A percentile compares a stretch with the other conserved stretches of the same genome.
These are phyloP conservation scores for Suhomyces guaymorum DNA, from an alignment of 1,139 yeast species.

Conservation along the genomic window DNA sequence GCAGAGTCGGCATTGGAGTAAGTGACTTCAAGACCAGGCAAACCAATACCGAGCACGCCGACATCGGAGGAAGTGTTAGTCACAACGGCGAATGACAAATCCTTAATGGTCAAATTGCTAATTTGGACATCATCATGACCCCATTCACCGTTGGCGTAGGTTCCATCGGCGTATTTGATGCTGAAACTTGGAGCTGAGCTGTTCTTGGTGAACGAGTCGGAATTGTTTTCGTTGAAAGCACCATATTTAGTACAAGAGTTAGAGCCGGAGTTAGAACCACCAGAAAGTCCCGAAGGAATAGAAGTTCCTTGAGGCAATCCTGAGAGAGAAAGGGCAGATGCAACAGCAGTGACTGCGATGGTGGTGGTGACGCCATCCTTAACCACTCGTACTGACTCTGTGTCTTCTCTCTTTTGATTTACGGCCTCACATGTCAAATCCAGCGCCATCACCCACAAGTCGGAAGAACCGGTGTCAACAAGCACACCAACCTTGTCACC, in stretches of 20 bases:
- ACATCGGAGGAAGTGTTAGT: conserved; percentile 41
- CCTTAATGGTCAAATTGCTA: conserved; percentile 41
- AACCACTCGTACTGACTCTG: too few species aligned
- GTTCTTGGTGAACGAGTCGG: conserved; percentile 36
- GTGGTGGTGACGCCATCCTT: neutral
- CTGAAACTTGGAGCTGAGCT: conserved; percentile 32
- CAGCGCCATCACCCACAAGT: conserved; percentile 46
- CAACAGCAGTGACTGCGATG: neutral
- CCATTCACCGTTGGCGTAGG: conserved; percentile 63
- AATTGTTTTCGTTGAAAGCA: conserved; percentile 38
- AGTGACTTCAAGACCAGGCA: conserved; percentile 50
- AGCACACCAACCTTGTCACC: conserved; percentile 33
- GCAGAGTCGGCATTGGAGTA: conserved; percentile 11
- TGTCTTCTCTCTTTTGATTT: neutral
- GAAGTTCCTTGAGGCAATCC: too few species aligned
- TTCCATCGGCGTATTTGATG: conserved; percentile 64
- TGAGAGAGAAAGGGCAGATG: conserved; percentile 1
- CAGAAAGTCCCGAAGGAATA: too few species aligned
- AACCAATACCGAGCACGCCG: conserved; percentile 59
- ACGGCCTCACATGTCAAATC: conserved; percentile 27
- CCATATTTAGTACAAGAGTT: too few species aligned
- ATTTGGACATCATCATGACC: conserved; percentile 47
- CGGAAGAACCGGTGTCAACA: conserved; percentile 51
- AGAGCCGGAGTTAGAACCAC: too few species aligned
- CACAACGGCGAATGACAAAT: conserved; percentile 54